Evolutionary conservation across 2,329 filamentous ascomycete genomes (phyloP).

Genomic region (Microcera coccophila): DNA sequence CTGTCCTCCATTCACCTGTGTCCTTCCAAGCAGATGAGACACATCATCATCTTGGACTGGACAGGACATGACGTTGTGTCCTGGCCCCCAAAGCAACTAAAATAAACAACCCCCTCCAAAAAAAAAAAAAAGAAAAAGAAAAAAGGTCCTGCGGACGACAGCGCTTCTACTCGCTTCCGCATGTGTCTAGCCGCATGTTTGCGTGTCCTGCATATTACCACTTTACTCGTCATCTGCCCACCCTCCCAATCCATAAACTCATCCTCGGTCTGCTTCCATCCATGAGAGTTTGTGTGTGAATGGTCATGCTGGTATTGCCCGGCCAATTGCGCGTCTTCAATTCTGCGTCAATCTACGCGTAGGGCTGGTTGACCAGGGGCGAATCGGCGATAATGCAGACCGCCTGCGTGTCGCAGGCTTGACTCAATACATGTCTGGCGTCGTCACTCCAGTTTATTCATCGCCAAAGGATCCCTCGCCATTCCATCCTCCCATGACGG

Average conservation of each 20-base stretch:
- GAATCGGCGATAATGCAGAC: constrained; percentile 8
- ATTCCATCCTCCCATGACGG: not conserved
- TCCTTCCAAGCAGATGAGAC: not conserved
- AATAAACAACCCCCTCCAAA: not conserved
- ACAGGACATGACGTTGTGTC: not conserved
- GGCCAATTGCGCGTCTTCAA: constrained; percentile 17
- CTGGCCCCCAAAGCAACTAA: not conserved
- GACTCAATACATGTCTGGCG: constrained; percentile 17
- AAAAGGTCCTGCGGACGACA: not conserved
- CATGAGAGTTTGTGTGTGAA: constrained; percentile 13
- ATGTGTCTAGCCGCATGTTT: not conserved
- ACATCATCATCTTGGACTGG: not conserved
- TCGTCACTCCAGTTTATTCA: not conserved
- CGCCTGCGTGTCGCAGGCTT: too few relatives aligned
- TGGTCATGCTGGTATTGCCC: constrained; percentile 3
- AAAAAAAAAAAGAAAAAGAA: too few relatives aligned
- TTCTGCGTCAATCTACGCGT: constrained; percentile 24
- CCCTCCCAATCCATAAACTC: not conserved
- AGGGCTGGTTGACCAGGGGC: constrained; percentile 26
- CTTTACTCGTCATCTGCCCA: constrained; percentile 12
- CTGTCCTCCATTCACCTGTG: not conserved
- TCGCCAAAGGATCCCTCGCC: not conserved
- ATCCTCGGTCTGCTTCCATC: not conserved
- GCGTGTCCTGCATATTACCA: not conserved
- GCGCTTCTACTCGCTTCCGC: not conserved